Percentiles rank a stretch among this genome's conserved stretches.
Evolutionary conservation across 2,329 filamentous ascomycete genomes (phyloP).

Genomic region (Penicillium sp.): DNA sequence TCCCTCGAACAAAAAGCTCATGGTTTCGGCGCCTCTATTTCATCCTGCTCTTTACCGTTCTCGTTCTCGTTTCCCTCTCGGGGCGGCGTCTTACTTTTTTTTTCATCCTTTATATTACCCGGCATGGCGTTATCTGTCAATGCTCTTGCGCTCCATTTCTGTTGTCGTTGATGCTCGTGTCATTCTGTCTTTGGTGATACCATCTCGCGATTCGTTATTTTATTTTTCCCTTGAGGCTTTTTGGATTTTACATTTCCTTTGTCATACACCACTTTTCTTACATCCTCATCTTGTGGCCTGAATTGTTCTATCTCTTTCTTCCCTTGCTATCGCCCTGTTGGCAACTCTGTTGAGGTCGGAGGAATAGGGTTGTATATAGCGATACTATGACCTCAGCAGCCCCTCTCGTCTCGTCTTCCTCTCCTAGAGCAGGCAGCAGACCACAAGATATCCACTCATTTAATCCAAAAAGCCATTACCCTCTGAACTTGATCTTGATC

Average conservation of each 20-base stretch:
- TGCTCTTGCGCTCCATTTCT: conserved; percentile 6
- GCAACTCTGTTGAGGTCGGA: conserved; percentile 15
- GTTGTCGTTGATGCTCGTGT: conserved; percentile 31
- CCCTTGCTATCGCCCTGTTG: background rate
- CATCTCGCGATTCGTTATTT: conserved; percentile 38
- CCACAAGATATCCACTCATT: conserved; percentile 4
- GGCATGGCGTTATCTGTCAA: conserved; percentile 8
- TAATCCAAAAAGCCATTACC: conserved; percentile 10
- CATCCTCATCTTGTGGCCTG: conserved; percentile 7
- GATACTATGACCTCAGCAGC: conserved; percentile 22
- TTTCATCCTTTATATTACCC: conserved; percentile 13
- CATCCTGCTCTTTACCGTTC: conserved; percentile 6
- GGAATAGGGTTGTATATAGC: conserved; percentile 31
- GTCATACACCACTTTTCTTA: conserved; percentile 4
- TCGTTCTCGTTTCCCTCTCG: conserved; percentile 25
- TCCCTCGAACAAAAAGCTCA: conserved; percentile 23
- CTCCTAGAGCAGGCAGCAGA: background rate
- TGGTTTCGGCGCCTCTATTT: conserved; percentile 30
- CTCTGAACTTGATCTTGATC: no score
- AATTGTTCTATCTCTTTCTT: conserved; percentile 8
- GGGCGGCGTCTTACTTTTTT: conserved; percentile 32
- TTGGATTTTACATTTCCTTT: conserved; percentile 12
- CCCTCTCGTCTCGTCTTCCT: background rate
- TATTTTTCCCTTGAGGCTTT: background rate
- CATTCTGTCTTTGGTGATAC: conserved; percentile 43